Evolutionary conservation across 148 eudicot genomes (phyloP).

Genomic region (Rhododendron vialii): DNA sequence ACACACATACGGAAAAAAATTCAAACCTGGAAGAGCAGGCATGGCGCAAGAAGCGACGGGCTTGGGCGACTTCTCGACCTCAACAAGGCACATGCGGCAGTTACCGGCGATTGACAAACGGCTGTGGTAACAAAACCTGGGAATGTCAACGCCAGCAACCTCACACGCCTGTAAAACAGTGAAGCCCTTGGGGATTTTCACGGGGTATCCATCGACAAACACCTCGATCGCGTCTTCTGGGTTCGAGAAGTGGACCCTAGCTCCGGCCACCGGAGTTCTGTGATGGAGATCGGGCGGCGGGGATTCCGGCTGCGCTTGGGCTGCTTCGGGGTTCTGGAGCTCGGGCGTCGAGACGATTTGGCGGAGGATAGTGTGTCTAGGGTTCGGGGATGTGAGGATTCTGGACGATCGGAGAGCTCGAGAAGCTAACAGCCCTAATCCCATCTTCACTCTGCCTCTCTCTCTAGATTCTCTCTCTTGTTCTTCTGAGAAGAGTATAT

Average conservation of each 20-base stretch:
- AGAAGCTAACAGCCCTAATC: constrained; percentile 33
- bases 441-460: constrained; percentile 14
- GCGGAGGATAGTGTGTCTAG: constrained; percentile 24
- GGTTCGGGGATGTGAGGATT: constrained; percentile 9
- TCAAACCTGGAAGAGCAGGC: constrained; percentile 92
- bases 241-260: constrained; percentile 73
- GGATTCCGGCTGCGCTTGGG: constrained; percentile 24
- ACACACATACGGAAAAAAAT: not conserved
- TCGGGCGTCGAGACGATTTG: constrained; percentile 62
- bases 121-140: constrained; percentile 79
- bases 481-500: not conserved
- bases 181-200: constrained; percentile 88
- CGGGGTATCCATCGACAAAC: constrained; percentile 88
- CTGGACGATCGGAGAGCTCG: constrained; percentile 38
- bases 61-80: constrained; percentile 96
- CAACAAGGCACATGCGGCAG: constrained; percentile 96
- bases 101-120: constrained; percentile 92
- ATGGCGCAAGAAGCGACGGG: constrained; percentile 99
- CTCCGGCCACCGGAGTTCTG: constrained; percentile 62
- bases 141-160: constrained; percentile 94
- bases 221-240: constrained; percentile 96
- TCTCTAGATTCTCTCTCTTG: not conserved
- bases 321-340: constrained; percentile 46
- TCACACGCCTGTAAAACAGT: constrained; percentile 95
- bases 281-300: constrained; percentile 44